Percentiles rank a stretch among this genome's conserved stretches.
These are phyloP conservation scores for Pleodorina starrii DNA, from an alignment of 139 green algal genomes.

Conservation along the genomic window DNA sequence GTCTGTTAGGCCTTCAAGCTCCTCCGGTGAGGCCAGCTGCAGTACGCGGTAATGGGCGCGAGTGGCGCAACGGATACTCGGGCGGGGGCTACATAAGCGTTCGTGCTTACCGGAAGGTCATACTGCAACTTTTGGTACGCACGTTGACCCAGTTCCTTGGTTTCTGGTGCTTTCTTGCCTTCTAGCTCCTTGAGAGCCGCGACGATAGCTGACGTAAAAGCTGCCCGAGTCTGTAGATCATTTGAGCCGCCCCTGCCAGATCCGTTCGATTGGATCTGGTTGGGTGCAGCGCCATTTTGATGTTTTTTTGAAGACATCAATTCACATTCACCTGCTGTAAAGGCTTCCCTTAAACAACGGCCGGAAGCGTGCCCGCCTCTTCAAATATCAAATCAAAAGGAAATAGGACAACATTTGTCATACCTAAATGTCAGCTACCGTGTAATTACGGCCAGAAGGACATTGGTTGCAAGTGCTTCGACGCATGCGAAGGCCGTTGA, in stretches of 20 bases:
- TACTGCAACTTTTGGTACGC: constrained; percentile 51
- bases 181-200: constrained; percentile 24
- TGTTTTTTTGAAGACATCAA: too few species aligned
- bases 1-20: constrained; percentile 29
- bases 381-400: too few species aligned
- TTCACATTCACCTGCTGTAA: too few species aligned
- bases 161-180: neutral
- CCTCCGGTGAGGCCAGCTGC: constrained; percentile 38
- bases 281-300: too few species aligned
- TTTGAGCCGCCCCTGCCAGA: too few species aligned
- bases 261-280: too few species aligned
- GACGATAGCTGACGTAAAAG: constrained; percentile 31
- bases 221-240: neutral
- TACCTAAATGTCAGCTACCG: neutral
- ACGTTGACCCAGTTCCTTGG: neutral
- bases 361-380: too few species aligned
- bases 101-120: constrained; percentile 46
- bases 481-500: too few species aligned
- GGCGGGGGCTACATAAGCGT: neutral
- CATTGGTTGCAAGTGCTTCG: too few species aligned
- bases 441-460: neutral
- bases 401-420: neutral
- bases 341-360: too few species aligned
- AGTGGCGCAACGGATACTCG: neutral
- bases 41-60: neutral